A percentile compares a stretch with the other conserved stretches of the same genome.
These are phyloP conservation scores for Calocybe cyanea DNA, from an alignment of 768 basidiomycete species.

Conservation along the genomic window DNA sequence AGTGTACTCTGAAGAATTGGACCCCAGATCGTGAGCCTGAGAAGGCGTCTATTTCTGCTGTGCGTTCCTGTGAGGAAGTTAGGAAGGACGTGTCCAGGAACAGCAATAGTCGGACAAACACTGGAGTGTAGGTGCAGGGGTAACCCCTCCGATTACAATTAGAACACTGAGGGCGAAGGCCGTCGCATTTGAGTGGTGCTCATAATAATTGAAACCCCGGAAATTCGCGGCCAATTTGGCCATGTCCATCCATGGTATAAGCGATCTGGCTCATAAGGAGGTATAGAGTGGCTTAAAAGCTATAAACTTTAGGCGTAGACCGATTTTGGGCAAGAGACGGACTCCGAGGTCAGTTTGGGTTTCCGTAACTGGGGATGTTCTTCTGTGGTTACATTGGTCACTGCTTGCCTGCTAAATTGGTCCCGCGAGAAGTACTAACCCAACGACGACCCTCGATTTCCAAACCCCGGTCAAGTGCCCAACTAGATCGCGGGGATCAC, in stretches of 20 bases:
- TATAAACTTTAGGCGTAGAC: conserved; percentile 20
- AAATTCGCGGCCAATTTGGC: conserved; percentile 12
- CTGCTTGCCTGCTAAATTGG: conserved; percentile 2
- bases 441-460: not conserved
- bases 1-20: not conserved
- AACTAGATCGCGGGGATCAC: not conserved
- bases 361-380: not conserved
- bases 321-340: conserved; percentile 6
- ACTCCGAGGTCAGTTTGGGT: conserved; percentile 8
- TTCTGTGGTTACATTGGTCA: not conserved
- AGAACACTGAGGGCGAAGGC: conserved; percentile 54
- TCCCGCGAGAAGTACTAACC: not conserved
- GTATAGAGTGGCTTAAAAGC: conserved; percentile 3
- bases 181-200: conserved; percentile 60
- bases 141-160: conserved; percentile 61
- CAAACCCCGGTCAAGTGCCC: not conserved
- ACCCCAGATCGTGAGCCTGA: not conserved
- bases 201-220: conserved; percentile 10
- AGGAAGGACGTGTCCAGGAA: not conserved
- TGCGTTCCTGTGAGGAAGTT: not conserved
- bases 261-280: conserved; percentile 6
- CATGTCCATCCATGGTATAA: conserved; percentile 1
- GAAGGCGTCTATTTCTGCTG: not conserved
- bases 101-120: conserved; percentile 41
- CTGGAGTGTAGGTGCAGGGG: conserved; percentile 60